Conservation (phyloP, 768 basidiomycete genomes). For the Naganishia vishniacii region DNA sequence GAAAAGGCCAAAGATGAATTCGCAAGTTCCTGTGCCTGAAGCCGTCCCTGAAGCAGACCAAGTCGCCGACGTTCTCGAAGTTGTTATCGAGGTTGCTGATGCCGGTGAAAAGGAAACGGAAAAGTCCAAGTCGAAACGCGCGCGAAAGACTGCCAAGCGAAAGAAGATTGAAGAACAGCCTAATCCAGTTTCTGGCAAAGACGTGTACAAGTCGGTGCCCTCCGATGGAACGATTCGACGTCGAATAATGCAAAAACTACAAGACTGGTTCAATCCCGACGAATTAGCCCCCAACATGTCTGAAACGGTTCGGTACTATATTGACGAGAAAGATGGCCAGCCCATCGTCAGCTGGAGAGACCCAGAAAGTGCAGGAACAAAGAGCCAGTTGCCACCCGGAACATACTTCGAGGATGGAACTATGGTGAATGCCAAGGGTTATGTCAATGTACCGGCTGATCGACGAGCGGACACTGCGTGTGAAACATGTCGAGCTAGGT, state of each 20-base stretch:
- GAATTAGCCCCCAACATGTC: neutral
- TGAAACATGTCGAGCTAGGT: conserved; percentile 9
- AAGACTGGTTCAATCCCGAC: conserved; percentile 12
- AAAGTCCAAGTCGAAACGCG: neutral
- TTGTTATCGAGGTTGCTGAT: neutral
- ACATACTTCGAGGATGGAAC: neutral
- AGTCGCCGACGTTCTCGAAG: neutral
- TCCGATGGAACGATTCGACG: neutral
- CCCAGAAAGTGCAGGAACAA: neutral
- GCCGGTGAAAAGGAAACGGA: neutral
- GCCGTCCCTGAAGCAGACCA: neutral
- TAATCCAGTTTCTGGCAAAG: neutral
- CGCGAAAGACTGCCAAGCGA: conserved; percentile 14
- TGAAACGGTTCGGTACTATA: neutral
- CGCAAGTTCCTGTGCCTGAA: neutral
- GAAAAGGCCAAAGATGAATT: neutral
- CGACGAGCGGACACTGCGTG: conserved; percentile 3
- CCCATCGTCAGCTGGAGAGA: conserved; percentile 12
- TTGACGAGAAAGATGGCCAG: conserved; percentile 7
- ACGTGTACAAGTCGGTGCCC: neutral
- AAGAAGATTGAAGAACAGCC: conserved; percentile 13
- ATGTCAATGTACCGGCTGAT: neutral
- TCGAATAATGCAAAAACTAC: conserved; percentile 12
- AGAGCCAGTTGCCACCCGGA: conserved; percentile 7
- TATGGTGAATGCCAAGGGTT: neutral